Conservation (phyloP, 129 eudicot genomes). For the Calendula officinalis region DNA sequence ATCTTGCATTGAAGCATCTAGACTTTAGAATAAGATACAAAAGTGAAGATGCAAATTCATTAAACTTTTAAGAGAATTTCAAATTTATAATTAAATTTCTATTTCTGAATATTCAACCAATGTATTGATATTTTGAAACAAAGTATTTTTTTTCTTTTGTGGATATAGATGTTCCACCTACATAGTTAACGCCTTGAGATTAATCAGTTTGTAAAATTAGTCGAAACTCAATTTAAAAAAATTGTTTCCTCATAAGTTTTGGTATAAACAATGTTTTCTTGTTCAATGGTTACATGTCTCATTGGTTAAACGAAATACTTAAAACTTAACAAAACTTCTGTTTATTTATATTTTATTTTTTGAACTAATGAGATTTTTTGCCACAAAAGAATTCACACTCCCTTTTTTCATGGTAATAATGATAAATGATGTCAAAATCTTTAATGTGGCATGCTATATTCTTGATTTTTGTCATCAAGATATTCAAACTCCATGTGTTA, state of each 20-base stretch:
- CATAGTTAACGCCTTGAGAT: too few relatives aligned
- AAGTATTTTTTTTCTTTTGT: too few relatives aligned
- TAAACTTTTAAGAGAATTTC: conserved; percentile 18
- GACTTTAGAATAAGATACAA: conserved; percentile 31
- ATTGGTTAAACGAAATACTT: too few relatives aligned
- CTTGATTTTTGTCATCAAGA: conserved; percentile 6
- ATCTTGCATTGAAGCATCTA: conserved; percentile 30
- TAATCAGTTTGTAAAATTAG: too few relatives aligned
- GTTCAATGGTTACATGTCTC: too few relatives aligned
- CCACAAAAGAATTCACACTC: neutral
- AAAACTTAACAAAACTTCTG: neutral
- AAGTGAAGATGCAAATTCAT: conserved; percentile 30
- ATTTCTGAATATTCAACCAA: conserved; percentile 14
- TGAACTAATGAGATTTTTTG: neutral
- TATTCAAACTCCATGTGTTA: neutral
- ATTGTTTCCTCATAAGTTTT: too few relatives aligned
- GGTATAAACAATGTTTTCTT: too few relatives aligned
- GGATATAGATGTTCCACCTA: too few relatives aligned
- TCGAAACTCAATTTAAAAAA: too few relatives aligned
- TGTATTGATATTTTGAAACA: neutral
- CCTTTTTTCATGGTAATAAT: conserved; percentile 12
- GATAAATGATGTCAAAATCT: conserved; percentile 8
- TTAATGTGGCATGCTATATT: neutral
- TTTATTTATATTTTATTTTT: neutral
- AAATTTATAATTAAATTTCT: neutral